A percentile compares a stretch with the other conserved stretches of the same genome.
phyloP scores from a whole-genome alignment of 2,329 filamentous ascomycete genomes.

The Trichoderma hamatum region DNA sequence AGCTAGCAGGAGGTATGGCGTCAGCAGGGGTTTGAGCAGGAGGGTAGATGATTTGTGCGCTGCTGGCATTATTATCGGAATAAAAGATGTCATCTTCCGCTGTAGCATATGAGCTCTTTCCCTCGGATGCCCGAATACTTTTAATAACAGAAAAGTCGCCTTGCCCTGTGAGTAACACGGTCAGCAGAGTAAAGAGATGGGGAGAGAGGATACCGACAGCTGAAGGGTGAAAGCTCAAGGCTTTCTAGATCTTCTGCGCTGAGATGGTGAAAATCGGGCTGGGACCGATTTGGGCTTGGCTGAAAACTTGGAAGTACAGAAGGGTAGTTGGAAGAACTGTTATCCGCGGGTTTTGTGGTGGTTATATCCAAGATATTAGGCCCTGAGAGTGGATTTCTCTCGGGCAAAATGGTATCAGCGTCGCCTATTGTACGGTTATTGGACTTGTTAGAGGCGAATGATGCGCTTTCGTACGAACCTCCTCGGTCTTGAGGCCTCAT shows the following conservation, averaged over 20 bases:
- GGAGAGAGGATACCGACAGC: constrained; percentile 33
- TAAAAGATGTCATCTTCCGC: constrained; percentile 30
- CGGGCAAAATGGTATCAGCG: neutral
- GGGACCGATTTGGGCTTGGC: constrained; percentile 38
- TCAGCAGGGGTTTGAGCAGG: constrained; percentile 25
- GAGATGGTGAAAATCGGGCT: constrained; percentile 36
- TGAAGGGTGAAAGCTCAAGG: constrained; percentile 42
- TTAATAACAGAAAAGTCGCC: constrained; percentile 30
- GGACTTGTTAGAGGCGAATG: constrained; percentile 2
- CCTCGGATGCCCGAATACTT: constrained; percentile 32
- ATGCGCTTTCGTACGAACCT: constrained; percentile 3
- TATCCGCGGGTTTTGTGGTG: constrained; percentile 9
- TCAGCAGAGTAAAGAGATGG: neutral
- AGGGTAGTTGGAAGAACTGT: constrained; percentile 40
- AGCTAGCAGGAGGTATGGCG: constrained; percentile 30
- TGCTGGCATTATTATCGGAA: constrained; percentile 18
- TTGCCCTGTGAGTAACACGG: constrained; percentile 31
- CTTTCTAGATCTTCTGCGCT: constrained; percentile 40
- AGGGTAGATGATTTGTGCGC: constrained; percentile 6
- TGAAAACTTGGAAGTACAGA: constrained; percentile 41
- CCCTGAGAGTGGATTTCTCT: neutral
- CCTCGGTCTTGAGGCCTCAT: neutral
- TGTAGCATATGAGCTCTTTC: constrained; percentile 35
- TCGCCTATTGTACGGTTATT: neutral
- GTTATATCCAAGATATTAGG: neutral